phyloP scores from a whole-genome alignment of 768 basidiomycete species.

The Boletus fagicola region DNA sequence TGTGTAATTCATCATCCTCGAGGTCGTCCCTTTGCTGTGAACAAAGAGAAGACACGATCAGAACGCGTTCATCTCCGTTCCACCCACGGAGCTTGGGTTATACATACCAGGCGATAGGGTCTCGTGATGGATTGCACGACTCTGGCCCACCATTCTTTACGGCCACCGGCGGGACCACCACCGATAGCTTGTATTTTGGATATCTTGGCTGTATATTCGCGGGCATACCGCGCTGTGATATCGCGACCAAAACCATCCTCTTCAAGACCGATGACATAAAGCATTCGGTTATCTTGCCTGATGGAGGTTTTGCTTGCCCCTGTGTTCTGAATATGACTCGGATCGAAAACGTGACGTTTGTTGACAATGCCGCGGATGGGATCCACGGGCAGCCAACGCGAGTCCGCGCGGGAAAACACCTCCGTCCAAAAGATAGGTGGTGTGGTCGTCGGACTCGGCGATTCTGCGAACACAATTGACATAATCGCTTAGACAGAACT shows the following conservation, averaged over 20 bases:
- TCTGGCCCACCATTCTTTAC: slow-evolving; percentile 83
- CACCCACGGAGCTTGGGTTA: slow-evolving; percentile 14
- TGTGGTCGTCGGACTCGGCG: slow-evolving; percentile 52
- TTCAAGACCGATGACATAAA: slow-evolving; percentile 92
- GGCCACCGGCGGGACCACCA: slow-evolving; percentile 46
- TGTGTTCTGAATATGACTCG: slow-evolving; percentile 39
- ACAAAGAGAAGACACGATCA: slow-evolving; percentile 4
- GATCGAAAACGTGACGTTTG: slow-evolving; percentile 79
- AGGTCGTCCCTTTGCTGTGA: slow-evolving; percentile 84
- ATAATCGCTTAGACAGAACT: slow-evolving; percentile 23
- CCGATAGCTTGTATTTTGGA: slow-evolving; percentile 73
- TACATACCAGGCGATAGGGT: slow-evolving; percentile 77
- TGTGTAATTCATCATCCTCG: slow-evolving; percentile 91
- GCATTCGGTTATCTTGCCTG: slow-evolving; percentile 73
- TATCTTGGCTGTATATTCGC: slow-evolving; percentile 74
- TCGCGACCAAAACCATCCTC: slow-evolving; percentile 93
- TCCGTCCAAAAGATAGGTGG: slow-evolving; percentile 97
- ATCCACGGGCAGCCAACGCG: slow-evolving; percentile 91
- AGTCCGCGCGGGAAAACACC: slow-evolving; percentile 90
- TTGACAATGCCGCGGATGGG: slow-evolving; percentile 79
- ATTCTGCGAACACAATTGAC: slow-evolving; percentile 24
- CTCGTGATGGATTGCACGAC: slow-evolving; percentile 62
- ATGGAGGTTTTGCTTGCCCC: slow-evolving; percentile 13
- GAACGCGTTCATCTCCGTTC: slow-evolving; percentile 20
- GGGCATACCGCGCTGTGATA: slow-evolving; percentile 87